Conservation (phyloP, 2,329 filamentous ascomycete species). For the Botrytis elliptica region DNA sequence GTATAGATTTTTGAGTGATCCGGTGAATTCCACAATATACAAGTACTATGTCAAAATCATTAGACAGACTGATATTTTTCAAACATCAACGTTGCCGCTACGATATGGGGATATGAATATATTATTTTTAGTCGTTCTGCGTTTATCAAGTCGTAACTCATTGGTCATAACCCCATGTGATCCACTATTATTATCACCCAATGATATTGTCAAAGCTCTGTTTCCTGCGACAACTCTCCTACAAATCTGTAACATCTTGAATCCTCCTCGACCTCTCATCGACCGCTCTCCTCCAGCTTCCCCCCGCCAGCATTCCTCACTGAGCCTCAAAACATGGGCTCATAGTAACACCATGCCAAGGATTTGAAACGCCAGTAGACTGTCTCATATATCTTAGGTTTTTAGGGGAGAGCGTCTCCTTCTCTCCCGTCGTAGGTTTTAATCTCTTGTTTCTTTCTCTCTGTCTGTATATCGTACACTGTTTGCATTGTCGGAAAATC, state of each 20-base stretch:
- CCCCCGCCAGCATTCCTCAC: conserved; percentile 40
- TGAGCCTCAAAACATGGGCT: not conserved
- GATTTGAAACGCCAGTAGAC: conserved; percentile 8
- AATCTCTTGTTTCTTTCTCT: not conserved
- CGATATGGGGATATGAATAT: not conserved
- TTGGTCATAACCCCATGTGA: not conserved
- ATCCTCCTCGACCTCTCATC: conserved; percentile 5
- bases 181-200: not conserved
- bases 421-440: conserved; percentile 5
- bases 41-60: not conserved
- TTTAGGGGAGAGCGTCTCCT: not conserved
- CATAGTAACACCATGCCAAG: conserved; percentile 6
- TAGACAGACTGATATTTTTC: not conserved
- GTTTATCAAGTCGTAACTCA: not conserved
- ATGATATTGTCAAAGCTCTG: conserved; percentile 16
- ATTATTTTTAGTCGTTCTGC: not conserved
- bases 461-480: not conserved
- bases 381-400: conserved; percentile 7
- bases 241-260: conserved; percentile 19
- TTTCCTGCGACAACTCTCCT: conserved; percentile 15
- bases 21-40: not conserved
- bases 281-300: not conserved
- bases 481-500: not conserved
- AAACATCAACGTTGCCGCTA: not conserved
- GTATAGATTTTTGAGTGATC: not conserved